Conservation (phyloP, 305 asterid genomes). For the Solanum hybrid region DNA sequence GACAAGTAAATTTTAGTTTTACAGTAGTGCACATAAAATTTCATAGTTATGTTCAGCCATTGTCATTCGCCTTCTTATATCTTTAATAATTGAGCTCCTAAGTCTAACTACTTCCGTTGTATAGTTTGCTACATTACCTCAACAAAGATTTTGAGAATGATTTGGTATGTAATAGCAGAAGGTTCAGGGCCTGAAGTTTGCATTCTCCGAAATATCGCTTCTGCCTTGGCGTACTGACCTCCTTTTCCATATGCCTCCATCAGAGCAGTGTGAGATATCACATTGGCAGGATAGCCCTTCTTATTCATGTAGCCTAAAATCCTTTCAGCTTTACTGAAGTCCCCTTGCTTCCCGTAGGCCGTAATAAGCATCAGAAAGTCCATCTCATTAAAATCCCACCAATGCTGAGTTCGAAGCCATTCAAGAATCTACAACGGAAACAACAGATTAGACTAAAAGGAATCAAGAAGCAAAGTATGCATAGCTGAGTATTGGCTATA, state of each 20-base stretch:
- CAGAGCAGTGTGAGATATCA: conserved; percentile 81
- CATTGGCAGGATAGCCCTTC: conserved; percentile 72
- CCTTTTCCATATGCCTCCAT: conserved; percentile 96
- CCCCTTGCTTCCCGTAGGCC: conserved; percentile 84
- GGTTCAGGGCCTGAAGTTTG: conserved; percentile 92
- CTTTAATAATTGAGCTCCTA: neutral
- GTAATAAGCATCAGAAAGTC: conserved; percentile 90
- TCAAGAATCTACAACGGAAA: conserved; percentile 58
- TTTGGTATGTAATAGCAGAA: conserved; percentile 90
- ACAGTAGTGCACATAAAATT: neutral
- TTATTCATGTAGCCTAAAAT: conserved; percentile 62
- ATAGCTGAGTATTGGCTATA: neutral
- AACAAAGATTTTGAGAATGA: conserved; percentile 72
- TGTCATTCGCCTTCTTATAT: neutral
- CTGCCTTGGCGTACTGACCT: conserved; percentile 72
- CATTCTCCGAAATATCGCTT: conserved; percentile 83
- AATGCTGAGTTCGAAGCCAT: conserved; percentile 87
- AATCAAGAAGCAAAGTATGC: neutral
- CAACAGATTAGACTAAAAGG: neutral
- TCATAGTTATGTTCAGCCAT: neutral
- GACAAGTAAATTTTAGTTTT: neutral
- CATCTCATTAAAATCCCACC: conserved; percentile 97
- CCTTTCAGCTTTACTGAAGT: conserved; percentile 79
- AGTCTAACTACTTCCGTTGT: neutral
- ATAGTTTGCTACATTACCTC: conserved; percentile 37